Evolutionary conservation across 306 rosid genomes (phyloP).

Genomic region (Coriaria nepalensis): DNA sequence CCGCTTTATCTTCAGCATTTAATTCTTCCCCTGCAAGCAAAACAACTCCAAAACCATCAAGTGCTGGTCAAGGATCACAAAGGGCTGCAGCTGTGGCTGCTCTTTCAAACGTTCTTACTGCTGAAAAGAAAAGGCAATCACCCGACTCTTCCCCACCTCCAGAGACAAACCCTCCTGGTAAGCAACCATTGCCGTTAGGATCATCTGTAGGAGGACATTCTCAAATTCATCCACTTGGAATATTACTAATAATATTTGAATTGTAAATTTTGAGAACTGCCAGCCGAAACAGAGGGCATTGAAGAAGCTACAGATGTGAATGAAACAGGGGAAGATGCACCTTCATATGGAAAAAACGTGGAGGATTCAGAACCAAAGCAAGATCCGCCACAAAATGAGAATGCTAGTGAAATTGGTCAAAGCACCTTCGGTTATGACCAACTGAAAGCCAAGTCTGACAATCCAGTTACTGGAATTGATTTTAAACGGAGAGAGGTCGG

Average conservation of each 20-base stretch:
- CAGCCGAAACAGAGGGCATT: conserved; percentile 37
- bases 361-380: conserved; percentile 44
- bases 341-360: conserved; percentile 33
- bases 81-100: conserved; percentile 99
- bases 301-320: conserved; percentile 49
- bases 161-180: conserved; percentile 43
- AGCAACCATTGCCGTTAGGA: conserved; percentile 15
- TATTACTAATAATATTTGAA: neutral
- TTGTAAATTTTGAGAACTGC: too few relatives aligned
- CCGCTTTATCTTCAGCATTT: conserved; percentile 83
- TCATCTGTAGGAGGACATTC: neutral
- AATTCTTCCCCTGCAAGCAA: conserved; percentile 45
- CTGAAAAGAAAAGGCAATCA: conserved; percentile 62
- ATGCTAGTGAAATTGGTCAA: conserved; percentile 25
- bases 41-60: conserved; percentile 33
- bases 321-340: conserved; percentile 39
- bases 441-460: conserved; percentile 69
- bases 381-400: conserved; percentile 31
- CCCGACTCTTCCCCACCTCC: conserved; percentile 65
- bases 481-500: conserved; percentile 85
- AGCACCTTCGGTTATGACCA: conserved; percentile 63
- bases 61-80: conserved; percentile 66
- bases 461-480: conserved; percentile 75
- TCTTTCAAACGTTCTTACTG: conserved; percentile 82
- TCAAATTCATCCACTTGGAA: conserved; percentile 1